A percentile compares a stretch with the other conserved stretches of the same genome.
Conservation (phyloP, 441 rosid genomes). For the Hura crepitans region DNA sequence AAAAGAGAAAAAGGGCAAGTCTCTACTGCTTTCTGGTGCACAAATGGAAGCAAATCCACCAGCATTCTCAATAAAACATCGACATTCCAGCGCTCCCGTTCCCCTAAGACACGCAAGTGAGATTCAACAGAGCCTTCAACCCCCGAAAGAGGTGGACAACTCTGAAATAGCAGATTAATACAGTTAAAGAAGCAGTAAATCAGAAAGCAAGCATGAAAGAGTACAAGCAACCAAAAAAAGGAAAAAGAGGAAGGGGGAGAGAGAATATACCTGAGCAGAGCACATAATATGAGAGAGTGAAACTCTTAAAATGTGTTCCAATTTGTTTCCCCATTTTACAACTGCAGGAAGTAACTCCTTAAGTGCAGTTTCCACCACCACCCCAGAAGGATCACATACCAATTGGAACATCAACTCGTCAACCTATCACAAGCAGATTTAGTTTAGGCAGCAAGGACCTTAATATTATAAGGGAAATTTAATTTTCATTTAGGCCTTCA, state of each 20-base stretch:
- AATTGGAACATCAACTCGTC: constrained; percentile 94
- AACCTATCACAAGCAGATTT: constrained; percentile 55
- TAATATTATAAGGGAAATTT: background rate
- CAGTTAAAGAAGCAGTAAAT: constrained; percentile 19
- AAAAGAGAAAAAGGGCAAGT: constrained; percentile 77
- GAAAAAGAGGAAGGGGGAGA: background rate
- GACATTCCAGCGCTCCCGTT: constrained; percentile 90
- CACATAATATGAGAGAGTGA: constrained; percentile 70
- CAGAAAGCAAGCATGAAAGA: constrained; percentile 13
- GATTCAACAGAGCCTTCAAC: constrained; percentile 95
- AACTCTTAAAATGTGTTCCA: constrained; percentile 75
- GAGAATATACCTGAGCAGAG: constrained; percentile 67
- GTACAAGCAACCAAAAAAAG: constrained; percentile 6
- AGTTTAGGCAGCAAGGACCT: constrained; percentile 24
- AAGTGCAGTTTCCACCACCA: constrained; percentile 87
- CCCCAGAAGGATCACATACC: constrained; percentile 84
- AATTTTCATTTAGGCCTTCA: background rate
- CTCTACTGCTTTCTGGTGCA: constrained; percentile 64
- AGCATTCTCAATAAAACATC: constrained; percentile 89
- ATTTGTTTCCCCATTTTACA: constrained; percentile 80
- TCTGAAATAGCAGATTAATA: constrained; percentile 41
- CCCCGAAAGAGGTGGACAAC: constrained; percentile 90
- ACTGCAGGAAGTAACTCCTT: constrained; percentile 83
- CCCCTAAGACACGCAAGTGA: constrained; percentile 82
- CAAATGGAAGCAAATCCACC: constrained; percentile 69